Evolutionary conservation across 305 asterid species (phyloP), one percentile per base, ranked within the genome.

Genomic region (Coffea humblotiana): DNA sequence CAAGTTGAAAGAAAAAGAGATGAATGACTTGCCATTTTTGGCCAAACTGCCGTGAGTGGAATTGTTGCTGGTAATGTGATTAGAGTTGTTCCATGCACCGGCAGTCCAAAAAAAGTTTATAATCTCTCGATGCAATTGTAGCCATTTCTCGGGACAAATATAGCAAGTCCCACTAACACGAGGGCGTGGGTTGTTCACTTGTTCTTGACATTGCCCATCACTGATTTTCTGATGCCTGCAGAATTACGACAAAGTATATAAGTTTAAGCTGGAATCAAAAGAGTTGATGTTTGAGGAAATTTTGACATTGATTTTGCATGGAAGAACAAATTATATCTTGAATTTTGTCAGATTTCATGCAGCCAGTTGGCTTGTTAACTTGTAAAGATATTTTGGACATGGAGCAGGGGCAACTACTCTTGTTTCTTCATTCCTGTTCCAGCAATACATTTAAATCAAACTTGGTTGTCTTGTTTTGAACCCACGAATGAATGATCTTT

Each of bases 71-170:
- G 71, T 58, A 47, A 47, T 65, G 16, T 29, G 27, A 43, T 10
- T 60, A 65, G 80, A 49, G 65, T 32, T 77, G 14, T 51, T 48
- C 74, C 29, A 49, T 49, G 47, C 47, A 47, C 35, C 54, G 25
- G 47, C 35, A 15, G 29, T 25, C 32, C 43, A 18, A 27, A 40
- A 49, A 77, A 25, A 65, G 13, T 60, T 40, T 29, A 67, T 51
- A 43, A 49, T 67, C 54, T 66, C 54, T 6, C 67, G 15, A 67
- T 68, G 58, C 71, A 78, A 23, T 23, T 77, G 80, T 45, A 60
- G 43, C 60, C 71, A 54, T 23, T 37, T 16, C 40, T 60, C 16
- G 15, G 8, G 66, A 51, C 52, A 66, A 45, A 21, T 32, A 32
- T 32, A 32, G 4, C 23, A 10, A 40, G 14, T 21, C 73, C 47